Evolutionary conservation across 805 yeast species (phyloP), one percentile per base, ranked within the genome.

Genomic region (Kazachstania kunashirensis): DNA sequence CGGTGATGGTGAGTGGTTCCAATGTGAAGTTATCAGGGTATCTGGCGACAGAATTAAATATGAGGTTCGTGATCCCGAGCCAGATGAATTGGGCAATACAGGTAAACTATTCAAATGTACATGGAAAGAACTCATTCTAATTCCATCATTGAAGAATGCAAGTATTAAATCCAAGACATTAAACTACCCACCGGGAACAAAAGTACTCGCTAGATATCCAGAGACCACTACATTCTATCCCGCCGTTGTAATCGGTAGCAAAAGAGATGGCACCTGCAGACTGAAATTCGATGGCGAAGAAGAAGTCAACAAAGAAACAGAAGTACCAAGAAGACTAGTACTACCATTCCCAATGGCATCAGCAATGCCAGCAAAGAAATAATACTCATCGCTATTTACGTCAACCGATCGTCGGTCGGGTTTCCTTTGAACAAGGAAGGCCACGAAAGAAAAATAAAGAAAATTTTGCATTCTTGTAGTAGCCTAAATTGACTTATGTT

Each of bases 1-100:
- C 27, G 38, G 34, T 16, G 68, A 74, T n/a, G 88, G 73, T 11
- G 97, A 89, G 54, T 92, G 98, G 98, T 85, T 92, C 48, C 95
- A 84, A 56, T 92, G 98, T 63, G 85, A 82, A 51, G 94, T 92
- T 12, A 72, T 79, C 19, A 77, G 74, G 46, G 76, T 89, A 3
- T 60, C 76, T n/a, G 74, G 75, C 1, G 95, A 84, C 46, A 89
- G 92, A 1, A 63, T 66, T 2, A 62, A 74, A 40, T 86, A 79
- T 55, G 97, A 92, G 59, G 88, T 92, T n/a, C 75, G 84, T 48
- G 98, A 92, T 57, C 96, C 97, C 0, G 98, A 92, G 52, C 97
- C 98, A 0, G 98, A 92, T 52, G 97, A 89, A 50, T 72, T 77
- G 47, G 84, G 82, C 44, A 84, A 88, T 39, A 82, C 88, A 4